Base-by-base conservation (phyloP, 1,284 basidiomycete species). In the Malassezia arunalokei region DNA sequence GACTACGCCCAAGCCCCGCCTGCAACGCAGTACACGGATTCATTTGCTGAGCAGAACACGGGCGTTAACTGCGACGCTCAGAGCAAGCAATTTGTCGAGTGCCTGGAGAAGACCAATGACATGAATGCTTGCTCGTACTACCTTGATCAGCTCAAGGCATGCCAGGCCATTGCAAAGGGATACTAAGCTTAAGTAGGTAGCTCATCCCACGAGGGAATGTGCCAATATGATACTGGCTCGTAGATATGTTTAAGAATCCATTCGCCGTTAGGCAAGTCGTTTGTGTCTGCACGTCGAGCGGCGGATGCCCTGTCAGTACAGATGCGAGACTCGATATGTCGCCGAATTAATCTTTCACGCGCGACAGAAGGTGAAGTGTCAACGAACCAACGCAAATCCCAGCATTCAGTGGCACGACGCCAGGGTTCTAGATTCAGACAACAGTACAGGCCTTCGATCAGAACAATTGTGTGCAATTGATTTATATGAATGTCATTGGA, bases 361-460 rank as follows among this genome's bases (percentile, higher is more conserved):
- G 85, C 87, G 48, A 81, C 79, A 1, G 76, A 76, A 6, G 78
- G 66, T 29, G 83, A 80, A 6, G 86, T 76, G 9, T 83, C 76
- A 20, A 94, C 75, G 74, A 83, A 84, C 79, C 87, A 84, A 12
- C 86, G 77, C 65, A 87, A 82, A 66, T 95, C 85, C 54, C 91
- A 77, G 58, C 80, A 66, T 24, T 75, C 72, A 0, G 82, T 81
- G 1, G 83, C 85, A 14, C 79, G 77, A 1, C 68, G 69, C 91
- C 91, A 95, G 0, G 84, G 83, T 0, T 79, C 76, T 15, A 81
- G 76, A 32, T 82, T 78, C 17, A 89, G 78, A 55, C 87, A 80
- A 5, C 82, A 80, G 73, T 92, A 90, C 8, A 92, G 75, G 0
- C 89, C 87, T 74, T 92, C 87, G 54, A 91, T 79, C 52, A 91